These are phyloP conservation scores for Lasiosphaeriaceae sp. DNA, from an alignment of 495 filamentous ascomycete species.

Conservation along the genomic window DNA sequence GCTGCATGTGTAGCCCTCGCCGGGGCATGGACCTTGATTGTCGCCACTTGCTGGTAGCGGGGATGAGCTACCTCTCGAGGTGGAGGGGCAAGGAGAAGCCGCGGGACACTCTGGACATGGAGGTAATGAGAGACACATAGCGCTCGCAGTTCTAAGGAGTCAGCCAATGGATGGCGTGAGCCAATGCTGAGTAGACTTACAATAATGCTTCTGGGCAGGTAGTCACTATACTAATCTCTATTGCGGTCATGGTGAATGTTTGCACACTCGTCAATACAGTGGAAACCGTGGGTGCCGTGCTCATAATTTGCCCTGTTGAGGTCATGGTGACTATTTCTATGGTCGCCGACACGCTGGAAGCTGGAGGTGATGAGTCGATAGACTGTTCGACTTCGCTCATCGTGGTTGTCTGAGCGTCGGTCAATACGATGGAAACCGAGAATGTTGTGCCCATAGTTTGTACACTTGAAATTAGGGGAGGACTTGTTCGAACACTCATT, in stretches of 20 bases:
- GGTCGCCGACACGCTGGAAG: not conserved
- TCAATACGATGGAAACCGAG: too few relatives aligned
- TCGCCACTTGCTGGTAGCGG: not conserved
- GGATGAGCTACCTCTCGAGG: not conserved
- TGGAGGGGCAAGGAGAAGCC: not conserved
- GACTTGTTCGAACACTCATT: too few relatives aligned
- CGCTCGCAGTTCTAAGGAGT: slow-evolving; percentile 3
- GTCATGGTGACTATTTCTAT: not conserved
- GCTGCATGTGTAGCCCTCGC: slow-evolving; percentile 36
- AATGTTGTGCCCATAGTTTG: too few relatives aligned
- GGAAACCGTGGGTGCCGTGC: not conserved
- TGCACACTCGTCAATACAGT: not conserved
- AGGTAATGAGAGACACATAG: slow-evolving; percentile 2
- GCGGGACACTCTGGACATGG: not conserved
- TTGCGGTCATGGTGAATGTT: slow-evolving; percentile 2
- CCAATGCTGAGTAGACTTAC: not conserved
- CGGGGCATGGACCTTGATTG: slow-evolving; percentile 30
- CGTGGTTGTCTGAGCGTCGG: too few relatives aligned
- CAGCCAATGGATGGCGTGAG: not conserved
- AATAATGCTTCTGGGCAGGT: slow-evolving; percentile 4
- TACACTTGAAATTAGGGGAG: too few relatives aligned
- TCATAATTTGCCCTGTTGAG: not conserved
- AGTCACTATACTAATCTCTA: slow-evolving; percentile 10
- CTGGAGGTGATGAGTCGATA: not conserved
- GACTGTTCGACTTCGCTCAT: too few relatives aligned